Conservation (phyloP, 305 asterid species). For the Striga hermonthica region DNA sequence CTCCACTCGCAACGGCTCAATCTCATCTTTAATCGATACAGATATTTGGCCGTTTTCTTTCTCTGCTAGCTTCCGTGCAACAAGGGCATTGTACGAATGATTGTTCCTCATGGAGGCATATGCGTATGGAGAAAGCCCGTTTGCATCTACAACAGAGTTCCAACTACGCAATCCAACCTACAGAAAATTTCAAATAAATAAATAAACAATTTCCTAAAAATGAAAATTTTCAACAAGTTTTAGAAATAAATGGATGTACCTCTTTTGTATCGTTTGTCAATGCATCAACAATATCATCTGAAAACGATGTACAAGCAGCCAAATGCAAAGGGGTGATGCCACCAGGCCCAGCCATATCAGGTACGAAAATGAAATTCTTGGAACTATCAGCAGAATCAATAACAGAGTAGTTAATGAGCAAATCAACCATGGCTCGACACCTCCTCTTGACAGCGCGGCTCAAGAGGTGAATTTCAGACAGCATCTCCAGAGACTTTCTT, state of each 20-base stretch:
- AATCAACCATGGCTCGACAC: slow-evolving; percentile 53
- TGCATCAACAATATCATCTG: slow-evolving; percentile 64
- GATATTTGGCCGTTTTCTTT: slow-evolving; percentile 48
- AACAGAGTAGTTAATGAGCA: slow-evolving; percentile 56
- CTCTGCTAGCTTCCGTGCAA: slow-evolving; percentile 58
- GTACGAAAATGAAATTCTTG: slow-evolving; percentile 48
- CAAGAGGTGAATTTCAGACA: slow-evolving; percentile 69
- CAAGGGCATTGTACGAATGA: slow-evolving; percentile 59
- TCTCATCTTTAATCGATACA: slow-evolving; percentile 45
- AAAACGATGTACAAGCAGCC: slow-evolving; percentile 63
- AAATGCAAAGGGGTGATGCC: slow-evolving; percentile 84
- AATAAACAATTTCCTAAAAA: not conserved
- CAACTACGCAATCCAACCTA: slow-evolving; percentile 73
- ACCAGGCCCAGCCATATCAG: slow-evolving; percentile 77
- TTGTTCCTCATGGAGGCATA: slow-evolving; percentile 73
- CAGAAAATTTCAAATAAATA: slow-evolving; percentile 4
- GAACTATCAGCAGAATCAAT: slow-evolving; percentile 37
- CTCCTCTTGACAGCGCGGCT: slow-evolving; percentile 76
- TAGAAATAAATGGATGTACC: slow-evolving; percentile 41
- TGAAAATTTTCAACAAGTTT: not conserved
- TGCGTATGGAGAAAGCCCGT: slow-evolving; percentile 72
- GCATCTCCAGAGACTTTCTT: slow-evolving; percentile 58
- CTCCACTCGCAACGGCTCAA: slow-evolving; percentile 34
- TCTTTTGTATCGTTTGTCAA: slow-evolving; percentile 72
- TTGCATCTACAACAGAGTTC: slow-evolving; percentile 64